phyloP scores from a whole-genome alignment of 148 eudicot genomes.

The Oxyria digyna region DNA sequence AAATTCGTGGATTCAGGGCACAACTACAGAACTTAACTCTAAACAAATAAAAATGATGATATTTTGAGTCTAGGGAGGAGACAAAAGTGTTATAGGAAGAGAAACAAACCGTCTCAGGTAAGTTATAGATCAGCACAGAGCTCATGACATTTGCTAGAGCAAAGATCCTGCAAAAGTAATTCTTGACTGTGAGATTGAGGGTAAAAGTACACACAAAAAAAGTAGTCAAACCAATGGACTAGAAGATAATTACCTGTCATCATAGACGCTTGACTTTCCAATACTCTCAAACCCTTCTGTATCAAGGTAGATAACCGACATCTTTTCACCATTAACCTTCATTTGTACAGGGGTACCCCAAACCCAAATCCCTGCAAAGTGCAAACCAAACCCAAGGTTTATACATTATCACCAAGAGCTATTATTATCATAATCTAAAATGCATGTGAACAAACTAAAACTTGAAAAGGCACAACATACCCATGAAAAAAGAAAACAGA shows the following conservation, averaged over 20 bases:
- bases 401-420: neutral
- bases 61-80: neutral
- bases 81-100: constrained; percentile 19
- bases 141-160: constrained; percentile 93
- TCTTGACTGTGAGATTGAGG: constrained; percentile 1
- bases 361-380: constrained; percentile 89
- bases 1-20: neutral
- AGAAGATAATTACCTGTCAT: constrained; percentile 29
- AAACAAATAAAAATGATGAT: neutral
- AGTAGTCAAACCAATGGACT: constrained; percentile 12
- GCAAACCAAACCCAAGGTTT: constrained; percentile 16
- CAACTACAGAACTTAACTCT: neutral
- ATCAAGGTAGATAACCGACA: constrained; percentile 87
- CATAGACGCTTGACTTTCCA: constrained; percentile 97
- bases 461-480: neutral
- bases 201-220: constrained; percentile 3
- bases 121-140: constrained; percentile 87
- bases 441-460: neutral
- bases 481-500: neutral
- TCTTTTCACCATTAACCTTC: constrained; percentile 68
- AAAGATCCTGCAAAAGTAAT: constrained; percentile 65
- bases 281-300: constrained; percentile 98
- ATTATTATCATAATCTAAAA: neutral
- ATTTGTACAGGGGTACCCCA: constrained; percentile 87
- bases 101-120: constrained; percentile 94